phyloP scores from a whole-genome alignment of 768 basidiomycete genomes.

The Kwoniella dendrophila region DNA sequence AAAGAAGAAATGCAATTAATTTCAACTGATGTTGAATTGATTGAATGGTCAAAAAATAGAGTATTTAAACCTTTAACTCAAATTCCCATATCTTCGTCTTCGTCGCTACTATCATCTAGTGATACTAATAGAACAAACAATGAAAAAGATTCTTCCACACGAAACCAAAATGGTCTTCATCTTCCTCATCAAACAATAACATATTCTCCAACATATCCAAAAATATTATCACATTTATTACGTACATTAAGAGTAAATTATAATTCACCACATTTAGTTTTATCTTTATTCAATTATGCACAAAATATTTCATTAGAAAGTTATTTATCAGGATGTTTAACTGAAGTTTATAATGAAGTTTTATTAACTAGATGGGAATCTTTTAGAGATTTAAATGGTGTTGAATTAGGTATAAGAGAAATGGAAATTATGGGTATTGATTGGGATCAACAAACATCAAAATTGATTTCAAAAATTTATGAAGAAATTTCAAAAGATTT shows the following conservation, averaged over 20 bases:
- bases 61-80: conserved; percentile 32
- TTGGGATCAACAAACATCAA: conserved; percentile 65
- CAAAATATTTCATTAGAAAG: conserved; percentile 72
- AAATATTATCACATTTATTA: conserved; percentile 76
- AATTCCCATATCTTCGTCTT: not conserved
- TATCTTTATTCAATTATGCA: conserved; percentile 80
- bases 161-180: conserved; percentile 6
- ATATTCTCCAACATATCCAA: conserved; percentile 66
- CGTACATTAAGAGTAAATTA: conserved; percentile 75
- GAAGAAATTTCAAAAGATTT: conserved; percentile 60
- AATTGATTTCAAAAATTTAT: conserved; percentile 66
- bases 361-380: conserved; percentile 80
- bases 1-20: conserved; percentile 47
- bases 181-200: not conserved
- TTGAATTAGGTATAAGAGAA: conserved; percentile 72
- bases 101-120: not conserved
- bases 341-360: conserved; percentile 83
- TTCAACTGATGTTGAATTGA: conserved; percentile 36
- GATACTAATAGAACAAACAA: too few relatives aligned
- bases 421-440: conserved; percentile 79
- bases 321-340: conserved; percentile 87
- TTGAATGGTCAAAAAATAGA: conserved; percentile 38
- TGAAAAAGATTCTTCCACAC: not conserved
- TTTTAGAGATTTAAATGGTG: conserved; percentile 78
- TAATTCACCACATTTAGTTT: conserved; percentile 74